Evolutionary conservation across 1,284 basidiomycete genomes (phyloP).

Genomic region (Kalmanozyma brasiliensis): DNA sequence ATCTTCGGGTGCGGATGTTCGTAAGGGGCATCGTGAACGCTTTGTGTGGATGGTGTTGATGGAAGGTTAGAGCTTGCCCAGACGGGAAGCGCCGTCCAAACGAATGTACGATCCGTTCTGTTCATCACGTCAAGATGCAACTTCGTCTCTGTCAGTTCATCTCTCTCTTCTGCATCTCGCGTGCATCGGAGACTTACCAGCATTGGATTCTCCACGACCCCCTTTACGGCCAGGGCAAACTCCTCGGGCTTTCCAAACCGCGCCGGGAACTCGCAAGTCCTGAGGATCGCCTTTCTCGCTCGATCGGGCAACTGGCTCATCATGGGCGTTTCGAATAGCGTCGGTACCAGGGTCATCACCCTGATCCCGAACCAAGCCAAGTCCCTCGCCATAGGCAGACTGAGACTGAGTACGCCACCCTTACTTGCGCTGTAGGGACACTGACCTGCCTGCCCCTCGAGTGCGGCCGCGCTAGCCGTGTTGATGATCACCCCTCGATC

Average conservation of each 20-base stretch:
- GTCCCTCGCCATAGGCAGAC: slow-evolving; percentile 68
- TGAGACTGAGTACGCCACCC: slow-evolving; percentile 65
- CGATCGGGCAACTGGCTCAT: slow-evolving; percentile 56
- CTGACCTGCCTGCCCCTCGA: slow-evolving; percentile 68
- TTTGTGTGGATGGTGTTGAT: slow-evolving; percentile 70
- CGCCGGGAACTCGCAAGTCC: slow-evolving; percentile 37
- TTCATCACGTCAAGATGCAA: not conserved
- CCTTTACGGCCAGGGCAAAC: slow-evolving; percentile 61
- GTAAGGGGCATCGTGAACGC: not conserved
- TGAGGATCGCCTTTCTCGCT: slow-evolving; percentile 32
- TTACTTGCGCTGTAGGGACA: slow-evolving; percentile 65
- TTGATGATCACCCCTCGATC: slow-evolving; percentile 68
- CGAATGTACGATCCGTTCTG: slow-evolving; percentile 60
- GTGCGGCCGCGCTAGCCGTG: slow-evolving; percentile 63
- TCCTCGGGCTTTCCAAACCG: slow-evolving; percentile 64
- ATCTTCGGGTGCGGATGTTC: too few relatives aligned
- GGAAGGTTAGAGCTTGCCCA: slow-evolving; percentile 67
- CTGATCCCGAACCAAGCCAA: slow-evolving; percentile 66
- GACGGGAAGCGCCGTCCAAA: slow-evolving; percentile 62
- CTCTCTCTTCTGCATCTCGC: too few relatives aligned
- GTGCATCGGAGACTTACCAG: slow-evolving; percentile 55
- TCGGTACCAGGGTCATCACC: slow-evolving; percentile 62
- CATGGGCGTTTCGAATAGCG: slow-evolving; percentile 68
- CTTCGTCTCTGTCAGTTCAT: not conserved
- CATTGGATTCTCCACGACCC: slow-evolving; percentile 63